Evolutionary conservation across 495 filamentous ascomycete genomes (phyloP).

Genomic region (Platismatia glauca): DNA sequence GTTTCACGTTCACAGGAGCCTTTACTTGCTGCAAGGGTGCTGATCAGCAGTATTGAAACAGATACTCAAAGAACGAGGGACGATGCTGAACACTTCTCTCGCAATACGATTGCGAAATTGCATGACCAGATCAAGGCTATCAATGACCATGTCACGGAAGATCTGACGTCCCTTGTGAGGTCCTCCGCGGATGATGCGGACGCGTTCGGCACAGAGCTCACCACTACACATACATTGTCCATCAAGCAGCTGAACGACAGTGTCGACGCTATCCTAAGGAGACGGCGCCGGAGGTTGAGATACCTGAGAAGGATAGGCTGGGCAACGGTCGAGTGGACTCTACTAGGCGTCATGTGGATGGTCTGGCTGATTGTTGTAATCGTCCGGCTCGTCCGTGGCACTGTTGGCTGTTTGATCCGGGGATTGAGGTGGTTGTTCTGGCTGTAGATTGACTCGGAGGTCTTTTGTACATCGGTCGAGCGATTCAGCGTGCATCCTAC

Average conservation of each 20-base stretch:
- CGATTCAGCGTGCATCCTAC: constrained; percentile 25
- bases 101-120: constrained; percentile 36
- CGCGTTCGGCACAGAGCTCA: constrained; percentile 60
- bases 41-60: constrained; percentile 48
- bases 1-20: constrained; percentile 55
- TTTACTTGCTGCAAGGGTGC: constrained; percentile 55
- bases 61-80: constrained; percentile 47
- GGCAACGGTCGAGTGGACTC: constrained; percentile 66
- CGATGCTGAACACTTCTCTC: constrained; percentile 44
- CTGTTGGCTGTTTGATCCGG: constrained; percentile 48
- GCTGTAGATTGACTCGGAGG: constrained; percentile 34
- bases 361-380: constrained; percentile 74
- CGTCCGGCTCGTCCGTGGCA: constrained; percentile 50
- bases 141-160: constrained; percentile 41
- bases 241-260: constrained; percentile 70
- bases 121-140: constrained; percentile 40
- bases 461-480: constrained; percentile 14
- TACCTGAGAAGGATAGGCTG: constrained; percentile 64
- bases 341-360: constrained; percentile 75
- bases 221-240: constrained; percentile 60
- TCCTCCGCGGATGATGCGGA: constrained; percentile 67
- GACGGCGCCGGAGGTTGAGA: constrained; percentile 57
- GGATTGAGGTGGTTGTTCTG: constrained; percentile 70
- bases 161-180: constrained; percentile 56
- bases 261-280: constrained; percentile 63